A percentile compares a stretch with the other conserved stretches of the same genome.
These are phyloP conservation scores for Cardamine chenopodiifolia DNA, from an alignment of 345 rosid species.

Conservation along the genomic window DNA sequence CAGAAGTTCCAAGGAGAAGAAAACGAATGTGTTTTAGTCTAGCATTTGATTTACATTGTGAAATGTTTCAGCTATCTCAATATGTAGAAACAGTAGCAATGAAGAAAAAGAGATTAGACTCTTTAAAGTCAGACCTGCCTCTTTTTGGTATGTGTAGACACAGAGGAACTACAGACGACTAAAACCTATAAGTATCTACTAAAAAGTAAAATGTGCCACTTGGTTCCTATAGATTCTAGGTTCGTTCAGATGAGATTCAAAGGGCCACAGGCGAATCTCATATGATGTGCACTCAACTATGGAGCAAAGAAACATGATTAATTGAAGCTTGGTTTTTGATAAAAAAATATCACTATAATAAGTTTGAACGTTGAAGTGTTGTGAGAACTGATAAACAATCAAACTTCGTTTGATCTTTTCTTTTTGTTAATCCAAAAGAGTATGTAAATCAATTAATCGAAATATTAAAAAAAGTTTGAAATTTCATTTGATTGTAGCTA, in stretches of 20 bases:
- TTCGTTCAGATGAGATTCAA: neutral
- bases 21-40: slow-evolving; percentile 11
- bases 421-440: too few relatives aligned
- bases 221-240: neutral
- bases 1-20: slow-evolving; percentile 5
- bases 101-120: neutral
- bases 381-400: too few relatives aligned
- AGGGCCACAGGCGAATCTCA: neutral
- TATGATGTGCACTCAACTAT: neutral
- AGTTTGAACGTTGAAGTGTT: too few relatives aligned
- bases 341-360: too few relatives aligned
- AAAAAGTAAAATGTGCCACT: neutral
- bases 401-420: too few relatives aligned
- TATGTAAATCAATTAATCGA: too few relatives aligned
- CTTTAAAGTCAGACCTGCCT: neutral
- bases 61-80: slow-evolving; percentile 3
- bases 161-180: neutral
- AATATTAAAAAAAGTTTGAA: too few relatives aligned
- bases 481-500: too few relatives aligned
- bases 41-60: slow-evolving; percentile 7
- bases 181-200: neutral
- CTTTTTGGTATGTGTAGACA: neutral
- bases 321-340: too few relatives aligned
- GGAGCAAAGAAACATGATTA: too few relatives aligned
- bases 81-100: neutral